Base-by-base conservation (phyloP, 805 yeast genomes). In the Metschnikowia santaceciliae region DNA sequence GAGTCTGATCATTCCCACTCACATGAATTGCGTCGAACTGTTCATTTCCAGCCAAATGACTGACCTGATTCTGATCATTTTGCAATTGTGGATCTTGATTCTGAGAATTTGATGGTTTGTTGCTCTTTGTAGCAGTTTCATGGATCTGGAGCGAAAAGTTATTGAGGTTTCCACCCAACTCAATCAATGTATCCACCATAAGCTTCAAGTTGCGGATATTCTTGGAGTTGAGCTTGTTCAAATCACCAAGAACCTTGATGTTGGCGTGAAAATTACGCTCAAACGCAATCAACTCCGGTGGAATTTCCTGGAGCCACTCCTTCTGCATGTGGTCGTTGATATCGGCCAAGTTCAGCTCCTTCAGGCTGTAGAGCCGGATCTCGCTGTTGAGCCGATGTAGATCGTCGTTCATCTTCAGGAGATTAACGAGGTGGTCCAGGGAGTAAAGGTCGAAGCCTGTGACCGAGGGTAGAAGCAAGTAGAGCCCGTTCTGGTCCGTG, bases 151-250 rank as follows among this genome's bases (percentile, higher is more conserved):
- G 70, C 19, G 82, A 76, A 55, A 80, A 79, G 52, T 80, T 77
- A 61, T 81, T 81, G 57, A 80, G 71, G 57, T 78, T 77, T 3
- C 82, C 83, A 19, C 85, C 85, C 46, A 81, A 65, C 58, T 79
- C 82, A 13, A 79, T 71, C 54, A 80, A 59, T 4, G 69, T 64
- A 14, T 65, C 52, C 46, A 78, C 67, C 33, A 77, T 61, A 0
- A 59, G 56, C 47, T 74, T 75, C 53, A 72, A 71, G 55, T 73
- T 70, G 42, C 74, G 72, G 20, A 68, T 64, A 8, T 76, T 58
- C 23, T 69, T 66, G n/a, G 72, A 61, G 54, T 71, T 67, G 4
- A 68, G 53, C 40, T 63, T 64, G 53, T 77, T 77, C 40, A 79
- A 55, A 33, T 68, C 72, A 26, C 56, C 52, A 23, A 72, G 56